Conservation (phyloP, 192 early-diverging fungal species). For the Umbelopsis sp. region DNA sequence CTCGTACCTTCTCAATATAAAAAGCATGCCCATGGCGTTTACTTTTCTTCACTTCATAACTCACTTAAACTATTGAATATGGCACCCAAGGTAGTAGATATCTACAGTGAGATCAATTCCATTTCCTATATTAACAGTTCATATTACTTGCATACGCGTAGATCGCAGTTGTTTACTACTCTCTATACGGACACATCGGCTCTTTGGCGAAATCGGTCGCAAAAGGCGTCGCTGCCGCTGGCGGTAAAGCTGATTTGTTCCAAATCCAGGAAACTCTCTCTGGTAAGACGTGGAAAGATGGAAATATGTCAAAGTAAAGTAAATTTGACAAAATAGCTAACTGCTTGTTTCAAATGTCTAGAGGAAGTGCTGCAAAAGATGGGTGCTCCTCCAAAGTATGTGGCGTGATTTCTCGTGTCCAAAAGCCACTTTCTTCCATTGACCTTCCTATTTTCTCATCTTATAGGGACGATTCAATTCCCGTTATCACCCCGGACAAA, state of each 20-base stretch:
- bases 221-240: slow-evolving; percentile 8
- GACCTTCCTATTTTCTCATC: background rate
- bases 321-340: background rate
- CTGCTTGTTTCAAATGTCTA: background rate
- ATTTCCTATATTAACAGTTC: background rate
- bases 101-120: background rate
- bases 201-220: slow-evolving; percentile 11
- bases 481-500: slow-evolving; percentile 53
- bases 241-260: background rate
- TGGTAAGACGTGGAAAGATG: background rate
- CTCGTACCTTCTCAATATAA: too few species aligned
- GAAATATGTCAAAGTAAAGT: background rate
- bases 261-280: background rate
- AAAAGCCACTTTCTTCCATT: background rate
- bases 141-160: background rate
- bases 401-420: background rate
- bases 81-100: background rate
- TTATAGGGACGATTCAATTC: slow-evolving; percentile 44
- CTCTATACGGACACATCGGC: slow-evolving; percentile 1
- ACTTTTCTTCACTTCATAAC: too few species aligned
- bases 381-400: slow-evolving; percentile 56
- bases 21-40: too few species aligned
- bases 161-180: slow-evolving; percentile 15
- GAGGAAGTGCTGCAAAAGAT: slow-evolving; percentile 70
- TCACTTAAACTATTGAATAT: background rate